phyloP scores from a whole-genome alignment of 805 yeast genomes.

The Torulaspora delbrueckii region DNA sequence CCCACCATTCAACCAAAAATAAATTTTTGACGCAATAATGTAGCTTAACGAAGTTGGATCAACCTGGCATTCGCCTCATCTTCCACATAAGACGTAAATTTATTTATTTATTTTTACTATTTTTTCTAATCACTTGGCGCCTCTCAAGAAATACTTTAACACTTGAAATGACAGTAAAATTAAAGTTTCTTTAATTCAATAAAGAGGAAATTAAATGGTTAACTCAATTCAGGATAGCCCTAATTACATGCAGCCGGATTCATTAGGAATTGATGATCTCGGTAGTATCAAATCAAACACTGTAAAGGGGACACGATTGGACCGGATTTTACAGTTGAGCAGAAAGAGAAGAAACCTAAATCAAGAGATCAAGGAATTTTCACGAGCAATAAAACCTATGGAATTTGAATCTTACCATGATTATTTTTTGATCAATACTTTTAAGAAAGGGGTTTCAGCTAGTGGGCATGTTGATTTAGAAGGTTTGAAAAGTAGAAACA shows the following conservation, averaged over 20 bases:
- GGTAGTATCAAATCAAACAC: not conserved
- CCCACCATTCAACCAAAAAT: no score
- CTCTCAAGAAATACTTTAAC: not conserved
- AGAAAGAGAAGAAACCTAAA: constrained; percentile 4
- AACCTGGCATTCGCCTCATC: no score
- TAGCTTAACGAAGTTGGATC: no score
- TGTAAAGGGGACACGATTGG: not conserved
- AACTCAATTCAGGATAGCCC: not conserved
- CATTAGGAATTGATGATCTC: not conserved
- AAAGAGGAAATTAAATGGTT: not conserved
- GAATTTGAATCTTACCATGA: constrained; percentile 36
- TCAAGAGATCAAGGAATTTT: constrained; percentile 13
- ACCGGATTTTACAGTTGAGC: not conserved
- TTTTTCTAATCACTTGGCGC: not conserved
- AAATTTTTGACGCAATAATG: no score
- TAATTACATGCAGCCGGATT: not conserved
- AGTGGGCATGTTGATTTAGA: constrained; percentile 34
- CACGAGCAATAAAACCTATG: constrained; percentile 18
- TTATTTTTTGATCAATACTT: constrained; percentile 26
- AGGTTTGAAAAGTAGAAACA: constrained; percentile 26
- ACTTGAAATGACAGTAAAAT: not conserved
- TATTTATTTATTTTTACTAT: not conserved
- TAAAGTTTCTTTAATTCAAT: not conserved
- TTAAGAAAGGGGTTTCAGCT: constrained; percentile 31
- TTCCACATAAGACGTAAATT: no score